A percentile compares a stretch with the other conserved stretches of the same genome.
Evolutionary conservation across 75 land plant genomes (phyloP).

Genomic region (Adiantum capillusveneris): DNA sequence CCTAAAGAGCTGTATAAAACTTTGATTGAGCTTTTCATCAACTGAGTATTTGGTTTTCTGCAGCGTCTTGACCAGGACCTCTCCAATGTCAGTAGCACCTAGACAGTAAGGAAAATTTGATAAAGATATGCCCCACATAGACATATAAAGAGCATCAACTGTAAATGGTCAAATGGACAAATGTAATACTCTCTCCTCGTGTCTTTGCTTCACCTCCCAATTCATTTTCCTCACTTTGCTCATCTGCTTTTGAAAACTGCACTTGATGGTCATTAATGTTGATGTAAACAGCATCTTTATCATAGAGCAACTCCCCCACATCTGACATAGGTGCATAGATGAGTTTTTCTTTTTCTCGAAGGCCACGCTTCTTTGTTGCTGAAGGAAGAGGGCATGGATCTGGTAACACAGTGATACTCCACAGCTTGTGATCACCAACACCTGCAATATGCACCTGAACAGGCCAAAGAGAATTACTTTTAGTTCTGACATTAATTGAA

Average conservation of each 20-base stretch:
- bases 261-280: constrained; percentile 89
- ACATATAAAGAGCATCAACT: no score
- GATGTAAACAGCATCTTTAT: constrained; percentile 97
- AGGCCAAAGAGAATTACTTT: constrained; percentile 1
- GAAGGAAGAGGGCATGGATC: constrained; percentile 99
- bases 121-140: no score
- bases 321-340: constrained; percentile 99
- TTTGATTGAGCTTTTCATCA: constrained; percentile 79
- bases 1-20: constrained; percentile 66
- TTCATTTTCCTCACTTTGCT: constrained; percentile 11
- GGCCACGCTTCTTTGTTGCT: constrained; percentile 87
- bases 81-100: constrained; percentile 65
- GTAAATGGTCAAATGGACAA: no score
- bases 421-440: constrained; percentile 70
- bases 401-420: constrained; percentile 53
- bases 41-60: constrained; percentile 84
- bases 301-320: constrained; percentile 92
- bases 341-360: constrained; percentile 90
- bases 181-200: constrained; percentile 26
- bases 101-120: no score
- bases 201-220: constrained; percentile 20
- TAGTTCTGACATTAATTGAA: neutral
- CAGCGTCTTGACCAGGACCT: constrained; percentile 70
- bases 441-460: constrained; percentile 94
- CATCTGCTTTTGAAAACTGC: constrained; percentile 66